phyloP scores from a whole-genome alignment of 495 filamentous ascomycete genomes.

The Mytilinidion resinicola region DNA sequence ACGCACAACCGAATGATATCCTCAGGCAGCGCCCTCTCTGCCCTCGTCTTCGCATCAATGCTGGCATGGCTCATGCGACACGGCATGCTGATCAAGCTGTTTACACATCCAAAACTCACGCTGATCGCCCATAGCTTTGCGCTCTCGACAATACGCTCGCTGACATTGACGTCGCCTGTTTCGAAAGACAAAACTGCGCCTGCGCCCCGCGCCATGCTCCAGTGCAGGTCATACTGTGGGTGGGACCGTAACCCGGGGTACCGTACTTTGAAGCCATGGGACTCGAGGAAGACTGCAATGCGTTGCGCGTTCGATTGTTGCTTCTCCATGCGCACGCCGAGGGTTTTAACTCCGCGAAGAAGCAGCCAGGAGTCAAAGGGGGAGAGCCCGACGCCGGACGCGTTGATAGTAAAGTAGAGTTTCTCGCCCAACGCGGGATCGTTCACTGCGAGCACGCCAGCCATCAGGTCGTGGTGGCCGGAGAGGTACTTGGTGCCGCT shows the following conservation, averaged over 20 bases:
- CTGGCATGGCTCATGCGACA: slow-evolving; percentile 99
- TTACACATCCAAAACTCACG: slow-evolving; percentile 96
- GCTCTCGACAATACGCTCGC: slow-evolving; percentile 88
- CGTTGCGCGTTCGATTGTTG: slow-evolving; percentile 86
- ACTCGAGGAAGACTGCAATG: slow-evolving; percentile 88
- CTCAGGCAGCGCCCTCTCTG: slow-evolving; percentile 87
- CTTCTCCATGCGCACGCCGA: slow-evolving; percentile 97
- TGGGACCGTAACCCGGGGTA: slow-evolving; percentile 92
- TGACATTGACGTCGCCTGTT: slow-evolving; percentile 74
- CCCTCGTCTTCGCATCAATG: slow-evolving; percentile 88
- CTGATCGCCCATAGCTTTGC: slow-evolving; percentile 89
- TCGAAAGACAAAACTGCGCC: slow-evolving; percentile 94
- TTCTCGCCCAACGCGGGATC: slow-evolving; percentile 72
- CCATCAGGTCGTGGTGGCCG: slow-evolving; percentile 98
- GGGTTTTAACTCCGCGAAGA: slow-evolving; percentile 88
- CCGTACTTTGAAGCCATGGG: slow-evolving; percentile 85
- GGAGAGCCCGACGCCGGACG: slow-evolving; percentile 85
- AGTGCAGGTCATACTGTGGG: slow-evolving; percentile 92
- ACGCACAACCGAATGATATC: slow-evolving; percentile 94
- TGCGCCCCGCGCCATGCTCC: slow-evolving; percentile 87
- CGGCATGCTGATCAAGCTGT: slow-evolving; percentile 97
- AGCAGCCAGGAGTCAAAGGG: slow-evolving; percentile 95
- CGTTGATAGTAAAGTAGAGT: slow-evolving; percentile 93
- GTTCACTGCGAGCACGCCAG: slow-evolving; percentile 88
- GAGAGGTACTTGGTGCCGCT: slow-evolving; percentile 96